Conservation (phyloP, 306 rosid genomes). For the Crataegus laevigata region DNA sequence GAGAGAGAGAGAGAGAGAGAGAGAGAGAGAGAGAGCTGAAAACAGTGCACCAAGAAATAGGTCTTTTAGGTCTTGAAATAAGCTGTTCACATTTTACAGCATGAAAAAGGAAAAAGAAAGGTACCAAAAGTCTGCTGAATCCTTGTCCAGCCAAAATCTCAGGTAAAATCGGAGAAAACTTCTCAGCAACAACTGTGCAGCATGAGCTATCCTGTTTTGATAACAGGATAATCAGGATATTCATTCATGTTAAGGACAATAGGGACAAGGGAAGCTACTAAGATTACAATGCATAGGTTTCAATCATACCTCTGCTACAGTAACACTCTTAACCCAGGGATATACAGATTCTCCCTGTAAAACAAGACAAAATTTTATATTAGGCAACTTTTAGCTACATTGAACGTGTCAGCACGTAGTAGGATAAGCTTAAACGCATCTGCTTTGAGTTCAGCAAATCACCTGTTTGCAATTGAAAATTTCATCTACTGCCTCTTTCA, state of each 20-base stretch:
- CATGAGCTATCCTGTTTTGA: constrained; percentile 60
- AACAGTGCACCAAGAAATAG: background rate
- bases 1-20: background rate
- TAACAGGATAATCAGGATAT: background rate
- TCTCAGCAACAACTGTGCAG: constrained; percentile 63
- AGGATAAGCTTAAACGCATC: background rate
- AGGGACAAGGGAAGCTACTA: background rate
- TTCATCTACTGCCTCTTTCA: constrained; percentile 66
- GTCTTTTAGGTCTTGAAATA: background rate
- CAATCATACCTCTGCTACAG: constrained; percentile 46
- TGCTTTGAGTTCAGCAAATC: background rate
- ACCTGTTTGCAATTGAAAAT: constrained; percentile 68
- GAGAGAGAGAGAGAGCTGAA: background rate
- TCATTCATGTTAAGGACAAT: background rate
- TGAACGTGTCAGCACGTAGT: constrained; percentile 4
- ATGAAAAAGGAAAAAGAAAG: background rate
- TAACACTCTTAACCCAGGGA: constrained; percentile 59
- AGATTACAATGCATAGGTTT: background rate
- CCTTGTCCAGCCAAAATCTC: constrained; percentile 57
- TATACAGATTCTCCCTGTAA: constrained; percentile 52
- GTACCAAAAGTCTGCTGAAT: constrained; percentile 75
- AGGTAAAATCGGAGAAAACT: constrained; percentile 50
- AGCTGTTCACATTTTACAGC: background rate
- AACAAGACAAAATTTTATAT: constrained; percentile 1
- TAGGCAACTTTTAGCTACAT: background rate